Evolutionary conservation across 2,329 filamentous ascomycete species (phyloP), one percentile per base, ranked within the genome.

Genomic region (Teratosphaeriaceae sp.): DNA sequence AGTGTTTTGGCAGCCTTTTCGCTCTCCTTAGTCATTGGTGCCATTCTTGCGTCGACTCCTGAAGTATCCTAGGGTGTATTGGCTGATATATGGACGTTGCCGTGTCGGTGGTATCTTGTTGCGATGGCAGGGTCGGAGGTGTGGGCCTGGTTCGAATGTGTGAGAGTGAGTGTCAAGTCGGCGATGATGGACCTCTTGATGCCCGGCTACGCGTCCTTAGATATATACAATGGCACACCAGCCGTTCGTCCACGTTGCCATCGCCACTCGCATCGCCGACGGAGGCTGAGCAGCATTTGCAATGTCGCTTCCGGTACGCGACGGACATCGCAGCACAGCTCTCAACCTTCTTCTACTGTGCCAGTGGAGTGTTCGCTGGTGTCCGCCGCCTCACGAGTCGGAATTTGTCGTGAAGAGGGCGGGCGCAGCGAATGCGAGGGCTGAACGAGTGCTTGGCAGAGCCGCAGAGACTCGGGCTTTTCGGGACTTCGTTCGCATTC

Each of bases 1-100:
- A 37, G 34, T 12, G 21, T 21, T 19, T 22, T 37, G 5, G 34
- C 34, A 13, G 34, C 34, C 18, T 37, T 37, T n/a, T 37, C 34
- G 19, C 34, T 18, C 18, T 37, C 34, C 7, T 37, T 21, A 8
- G 13, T 9, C 15, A 37, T 37, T 27, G 8, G 24, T 27, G 24
- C 8, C 24, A 27, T 27, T 27, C 8, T 27, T 27, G 24, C n/a
- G n/a, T n/a, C n/a, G n/a, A n/a, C n/a, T n/a, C n/a, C n/a, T n/a
- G n/a, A n/a, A n/a, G n/a, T n/a, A n/a, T 27, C 8, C 13, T 27
- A 13, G 13, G 8, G 24, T 8, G 24, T 27, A 27, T 8, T 13
- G 24, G 8, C 24, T 27, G 24, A 27, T 27, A 8, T 8, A 13
- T 8, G 13, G 24, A 8, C 13, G 8, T 27, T 8, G 24, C 8